Percentiles rank a stretch among this genome's conserved stretches.
Evolutionary conservation across 1,284 basidiomycete species (phyloP).

Genomic region (Chalciporus sp.): DNA sequence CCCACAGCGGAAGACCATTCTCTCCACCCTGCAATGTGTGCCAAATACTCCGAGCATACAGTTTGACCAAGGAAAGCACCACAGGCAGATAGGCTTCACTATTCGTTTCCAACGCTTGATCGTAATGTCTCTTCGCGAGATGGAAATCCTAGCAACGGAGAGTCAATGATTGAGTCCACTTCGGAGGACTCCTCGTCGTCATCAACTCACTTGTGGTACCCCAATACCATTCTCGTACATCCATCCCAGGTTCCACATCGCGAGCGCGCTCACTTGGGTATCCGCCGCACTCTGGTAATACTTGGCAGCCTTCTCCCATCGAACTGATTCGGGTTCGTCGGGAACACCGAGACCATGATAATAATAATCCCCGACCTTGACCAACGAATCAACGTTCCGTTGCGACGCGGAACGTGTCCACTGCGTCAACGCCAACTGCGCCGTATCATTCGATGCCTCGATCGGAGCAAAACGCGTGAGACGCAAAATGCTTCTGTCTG

Average conservation of each 20-base stretch:
- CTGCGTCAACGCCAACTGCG: slow-evolving; percentile 82
- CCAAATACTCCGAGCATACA: slow-evolving; percentile 87
- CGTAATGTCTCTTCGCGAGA: slow-evolving; percentile 96
- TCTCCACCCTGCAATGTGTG: slow-evolving; percentile 72
- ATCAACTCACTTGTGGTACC: slow-evolving; percentile 69
- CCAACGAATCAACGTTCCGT: slow-evolving; percentile 91
- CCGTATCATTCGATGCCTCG: slow-evolving; percentile 75
- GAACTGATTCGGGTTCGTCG: slow-evolving; percentile 58
- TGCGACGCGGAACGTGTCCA: slow-evolving; percentile 96
- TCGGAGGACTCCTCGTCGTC: background rate
- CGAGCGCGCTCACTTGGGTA: slow-evolving; percentile 87
- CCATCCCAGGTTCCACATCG: slow-evolving; percentile 98
- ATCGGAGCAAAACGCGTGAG: slow-evolving; percentile 69
- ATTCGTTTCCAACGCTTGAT: slow-evolving; percentile 86
- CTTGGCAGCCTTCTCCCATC: slow-evolving; percentile 85
- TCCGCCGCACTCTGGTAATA: slow-evolving; percentile 95
- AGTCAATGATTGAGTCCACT: background rate
- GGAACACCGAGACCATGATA: slow-evolving; percentile 84
- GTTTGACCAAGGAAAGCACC: slow-evolving; percentile 76
- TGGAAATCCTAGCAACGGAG: slow-evolving; percentile 81
- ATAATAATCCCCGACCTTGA: slow-evolving; percentile 97
- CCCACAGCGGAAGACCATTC: slow-evolving; percentile 66
- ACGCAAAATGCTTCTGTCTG: slow-evolving; percentile 76
- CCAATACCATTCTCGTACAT: slow-evolving; percentile 98
- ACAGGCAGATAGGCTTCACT: slow-evolving; percentile 89